A percentile compares a stretch with the other conserved stretches of the same genome.
Conservation (phyloP, 1,139 yeast species). For the Zygosaccharomyces sapae region DNA sequence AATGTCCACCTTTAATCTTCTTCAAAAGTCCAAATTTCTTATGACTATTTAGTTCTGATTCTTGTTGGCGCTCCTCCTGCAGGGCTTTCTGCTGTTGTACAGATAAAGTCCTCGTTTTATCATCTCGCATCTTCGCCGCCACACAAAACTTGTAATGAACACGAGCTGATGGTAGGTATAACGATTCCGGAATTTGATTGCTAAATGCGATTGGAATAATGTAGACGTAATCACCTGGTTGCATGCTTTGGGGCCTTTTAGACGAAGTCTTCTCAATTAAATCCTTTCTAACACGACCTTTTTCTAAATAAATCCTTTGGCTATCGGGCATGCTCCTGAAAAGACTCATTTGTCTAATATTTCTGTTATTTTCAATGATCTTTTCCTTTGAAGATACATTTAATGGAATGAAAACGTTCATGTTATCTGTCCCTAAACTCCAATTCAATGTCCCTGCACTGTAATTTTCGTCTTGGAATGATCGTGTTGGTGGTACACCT, state of each 20-base stretch:
- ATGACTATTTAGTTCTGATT: slow-evolving; percentile 9
- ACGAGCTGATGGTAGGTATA: slow-evolving; percentile 47
- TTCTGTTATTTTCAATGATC: slow-evolving; percentile 26
- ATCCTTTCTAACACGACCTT: slow-evolving; percentile 16
- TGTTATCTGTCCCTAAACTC: slow-evolving; percentile 43
- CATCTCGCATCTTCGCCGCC: slow-evolving; percentile 19
- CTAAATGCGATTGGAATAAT: slow-evolving; percentile 69
- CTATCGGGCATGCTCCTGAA: slow-evolving; percentile 21
- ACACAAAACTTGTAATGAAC: slow-evolving; percentile 32
- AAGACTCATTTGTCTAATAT: slow-evolving; percentile 15
- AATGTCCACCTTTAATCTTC: slow-evolving; percentile 26
- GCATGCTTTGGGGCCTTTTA: slow-evolving; percentile 16
- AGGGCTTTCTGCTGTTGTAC: slow-evolving; percentile 1
- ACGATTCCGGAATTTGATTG: slow-evolving; percentile 66
- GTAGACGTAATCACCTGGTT: slow-evolving; percentile 75
- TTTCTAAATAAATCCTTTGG: slow-evolving; percentile 23
- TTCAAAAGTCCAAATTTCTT: slow-evolving; percentile 21
- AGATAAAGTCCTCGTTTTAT: neutral
- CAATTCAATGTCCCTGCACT: slow-evolving; percentile 48
- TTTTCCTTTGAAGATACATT: slow-evolving; percentile 28
- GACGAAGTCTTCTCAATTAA: slow-evolving; percentile 16
- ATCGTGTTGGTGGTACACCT: slow-evolving; percentile 47
- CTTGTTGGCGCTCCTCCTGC: slow-evolving; percentile 7
- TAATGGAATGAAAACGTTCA: slow-evolving; percentile 45
- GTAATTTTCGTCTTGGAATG: slow-evolving; percentile 45